Evolutionary conservation across 768 basidiomycete species (phyloP).

Genomic region (Suillus subaureus): DNA sequence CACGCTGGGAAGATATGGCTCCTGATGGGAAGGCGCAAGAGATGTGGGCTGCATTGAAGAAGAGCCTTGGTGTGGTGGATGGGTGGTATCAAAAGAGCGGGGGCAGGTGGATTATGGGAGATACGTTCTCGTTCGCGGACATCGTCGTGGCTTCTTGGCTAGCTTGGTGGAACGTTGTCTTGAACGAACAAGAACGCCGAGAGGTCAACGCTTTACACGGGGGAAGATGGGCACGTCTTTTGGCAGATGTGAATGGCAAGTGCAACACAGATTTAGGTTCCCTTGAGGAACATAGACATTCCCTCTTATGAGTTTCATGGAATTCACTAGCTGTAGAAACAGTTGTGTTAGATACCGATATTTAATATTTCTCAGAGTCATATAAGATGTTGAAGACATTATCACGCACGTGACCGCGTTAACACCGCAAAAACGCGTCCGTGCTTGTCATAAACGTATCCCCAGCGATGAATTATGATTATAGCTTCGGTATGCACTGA

Average conservation of each 20-base stretch:
- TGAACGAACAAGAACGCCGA: not conserved
- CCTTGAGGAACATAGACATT: not conserved
- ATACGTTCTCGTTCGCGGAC: conserved; percentile 6
- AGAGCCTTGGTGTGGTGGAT: not conserved
- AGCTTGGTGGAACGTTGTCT: not conserved
- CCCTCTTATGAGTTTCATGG: not conserved
- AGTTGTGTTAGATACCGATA: no score
- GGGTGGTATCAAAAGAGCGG: conserved; percentile 9
- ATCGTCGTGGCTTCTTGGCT: conserved; percentile 2
- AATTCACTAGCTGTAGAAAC: no score
- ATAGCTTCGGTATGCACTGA: not conserved
- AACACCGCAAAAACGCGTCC: not conserved
- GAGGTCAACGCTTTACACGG: conserved; percentile 6
- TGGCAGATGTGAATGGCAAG: conserved; percentile 27
- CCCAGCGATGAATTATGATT: not conserved
- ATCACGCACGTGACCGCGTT: conserved; percentile 6
- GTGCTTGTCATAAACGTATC: not conserved
- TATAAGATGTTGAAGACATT: no score
- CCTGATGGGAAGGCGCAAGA: not conserved
- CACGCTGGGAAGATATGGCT: conserved; percentile 3
- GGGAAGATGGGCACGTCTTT: conserved; percentile 8
- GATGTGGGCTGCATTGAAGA: not conserved
- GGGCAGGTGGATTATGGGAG: conserved; percentile 11
- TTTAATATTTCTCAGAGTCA: no score
- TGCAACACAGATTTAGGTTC: conserved; percentile 18